These are phyloP conservation scores for Tripidium arundinaceum DNA, from an alignment of 202 grass and related monocot genomes.

Conservation along the genomic window DNA sequence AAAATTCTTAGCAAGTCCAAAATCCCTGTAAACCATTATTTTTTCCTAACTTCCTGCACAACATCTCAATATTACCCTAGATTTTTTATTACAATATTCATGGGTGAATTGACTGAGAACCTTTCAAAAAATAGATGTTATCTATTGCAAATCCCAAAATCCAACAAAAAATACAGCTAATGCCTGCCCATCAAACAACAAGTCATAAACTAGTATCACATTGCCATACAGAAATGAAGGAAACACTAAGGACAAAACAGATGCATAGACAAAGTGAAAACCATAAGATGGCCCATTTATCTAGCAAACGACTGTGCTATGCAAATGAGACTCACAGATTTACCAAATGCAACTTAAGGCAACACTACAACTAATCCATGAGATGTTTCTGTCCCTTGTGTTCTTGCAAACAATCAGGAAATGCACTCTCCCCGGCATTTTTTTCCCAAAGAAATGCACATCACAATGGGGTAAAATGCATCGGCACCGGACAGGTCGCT, in stretches of 20 bases:
- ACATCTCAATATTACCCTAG: background rate
- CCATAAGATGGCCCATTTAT: background rate
- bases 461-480: background rate
- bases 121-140: background rate
- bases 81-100: background rate
- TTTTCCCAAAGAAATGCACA: background rate
- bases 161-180: background rate
- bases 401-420: background rate
- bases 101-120: background rate
- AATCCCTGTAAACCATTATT: background rate
- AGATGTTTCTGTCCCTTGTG: background rate
- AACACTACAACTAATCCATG: background rate
- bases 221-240: background rate
- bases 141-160: background rate
- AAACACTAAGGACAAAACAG: background rate
- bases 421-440: background rate
- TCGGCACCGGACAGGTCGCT: background rate
- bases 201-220: background rate
- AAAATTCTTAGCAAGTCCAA: background rate
- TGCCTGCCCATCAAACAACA: background rate
- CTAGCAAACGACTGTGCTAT: background rate
- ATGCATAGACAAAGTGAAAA: background rate
- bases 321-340: background rate
- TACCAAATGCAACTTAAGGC: background rate
- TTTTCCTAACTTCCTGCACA: background rate